phyloP scores from a whole-genome alignment of 208 protist genomes.

The Trypanosoma platydactyli region DNA sequence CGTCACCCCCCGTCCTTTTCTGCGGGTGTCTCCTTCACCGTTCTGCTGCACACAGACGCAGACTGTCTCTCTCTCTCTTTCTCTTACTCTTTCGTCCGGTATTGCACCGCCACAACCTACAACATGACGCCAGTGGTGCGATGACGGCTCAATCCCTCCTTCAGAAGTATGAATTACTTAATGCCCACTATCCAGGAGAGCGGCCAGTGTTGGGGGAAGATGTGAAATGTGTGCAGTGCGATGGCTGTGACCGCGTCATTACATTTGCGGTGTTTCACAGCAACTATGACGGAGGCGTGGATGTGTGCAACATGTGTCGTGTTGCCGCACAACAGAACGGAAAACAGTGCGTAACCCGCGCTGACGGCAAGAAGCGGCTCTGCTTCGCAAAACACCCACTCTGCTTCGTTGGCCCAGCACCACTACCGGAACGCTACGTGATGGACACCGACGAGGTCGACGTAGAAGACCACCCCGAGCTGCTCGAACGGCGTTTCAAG shows the following conservation, averaged over 20 bases:
- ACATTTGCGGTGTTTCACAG: slow-evolving; percentile 31
- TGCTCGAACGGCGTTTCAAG: slow-evolving; percentile 6
- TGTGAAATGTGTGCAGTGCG: slow-evolving; percentile 33
- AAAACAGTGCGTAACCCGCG: background rate
- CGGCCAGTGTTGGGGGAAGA: slow-evolving; percentile 9
- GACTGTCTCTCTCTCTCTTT: too few relatives aligned
- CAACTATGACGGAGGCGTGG: slow-evolving; percentile 17
- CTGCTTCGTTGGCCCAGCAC: slow-evolving; percentile 16
- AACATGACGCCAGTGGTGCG: background rate
- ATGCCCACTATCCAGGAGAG: slow-evolving; percentile 8
- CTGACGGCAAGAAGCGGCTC: background rate
- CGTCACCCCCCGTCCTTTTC: too few relatives aligned
- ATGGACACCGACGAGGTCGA: slow-evolving; percentile 20
- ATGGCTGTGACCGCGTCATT: slow-evolving; percentile 30
- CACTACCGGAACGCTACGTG: slow-evolving; percentile 7
- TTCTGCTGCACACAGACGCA: too few relatives aligned
- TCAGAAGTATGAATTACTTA: slow-evolving; percentile 22
- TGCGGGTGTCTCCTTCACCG: too few relatives aligned
- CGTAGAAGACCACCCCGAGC: slow-evolving; percentile 3
- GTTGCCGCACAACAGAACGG: slow-evolving; percentile 10
- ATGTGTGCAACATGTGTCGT: slow-evolving; percentile 33
- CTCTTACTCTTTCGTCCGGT: too few relatives aligned
- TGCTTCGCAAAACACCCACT: slow-evolving; percentile 11
- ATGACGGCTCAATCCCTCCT: slow-evolving; percentile 15
- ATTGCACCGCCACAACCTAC: too few relatives aligned